Conservation (phyloP, 2,329 filamentous ascomycete genomes). For the Paecilomyces sp. region DNA sequence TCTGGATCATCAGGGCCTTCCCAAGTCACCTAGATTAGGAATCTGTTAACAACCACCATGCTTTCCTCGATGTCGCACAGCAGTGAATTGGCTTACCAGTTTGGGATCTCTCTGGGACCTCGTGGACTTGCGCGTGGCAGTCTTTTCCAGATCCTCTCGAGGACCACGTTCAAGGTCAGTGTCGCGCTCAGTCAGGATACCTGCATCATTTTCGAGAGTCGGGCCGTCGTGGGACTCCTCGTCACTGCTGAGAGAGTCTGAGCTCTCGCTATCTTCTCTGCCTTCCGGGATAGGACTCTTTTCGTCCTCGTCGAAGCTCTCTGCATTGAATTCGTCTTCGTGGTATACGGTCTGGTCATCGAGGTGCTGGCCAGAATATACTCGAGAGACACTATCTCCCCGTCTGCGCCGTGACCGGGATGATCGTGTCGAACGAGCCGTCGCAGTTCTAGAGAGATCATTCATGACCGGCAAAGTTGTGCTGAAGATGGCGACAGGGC, state of each 20-base stretch:
- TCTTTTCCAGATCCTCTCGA: background rate
- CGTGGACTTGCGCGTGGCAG: background rate
- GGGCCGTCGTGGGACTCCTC: background rate
- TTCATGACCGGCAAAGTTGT: background rate
- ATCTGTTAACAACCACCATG: background rate
- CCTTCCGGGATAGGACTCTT: background rate
- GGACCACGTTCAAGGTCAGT: background rate
- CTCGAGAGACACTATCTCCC: constrained; percentile 15
- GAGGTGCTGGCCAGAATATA: constrained; percentile 23
- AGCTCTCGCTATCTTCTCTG: background rate
- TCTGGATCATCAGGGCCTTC: constrained; percentile 44
- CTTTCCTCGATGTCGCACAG: background rate
- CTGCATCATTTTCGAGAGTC: background rate
- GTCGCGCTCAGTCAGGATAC: background rate
- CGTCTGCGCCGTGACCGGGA: constrained; percentile 7
- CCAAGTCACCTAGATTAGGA: constrained; percentile 37
- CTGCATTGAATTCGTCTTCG: constrained; percentile 13
- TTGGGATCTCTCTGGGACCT: constrained; percentile 9
- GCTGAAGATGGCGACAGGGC: background rate
- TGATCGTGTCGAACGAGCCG: constrained; percentile 4
- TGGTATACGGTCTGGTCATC: constrained; percentile 28
- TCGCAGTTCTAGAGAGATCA: background rate
- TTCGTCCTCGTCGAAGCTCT: background rate
- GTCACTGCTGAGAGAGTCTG: background rate
- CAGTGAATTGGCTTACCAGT: constrained; percentile 12